Evolutionary conservation across 2,329 filamentous ascomycete species (phyloP).

Genomic region (Alternaria brassicicola): DNA sequence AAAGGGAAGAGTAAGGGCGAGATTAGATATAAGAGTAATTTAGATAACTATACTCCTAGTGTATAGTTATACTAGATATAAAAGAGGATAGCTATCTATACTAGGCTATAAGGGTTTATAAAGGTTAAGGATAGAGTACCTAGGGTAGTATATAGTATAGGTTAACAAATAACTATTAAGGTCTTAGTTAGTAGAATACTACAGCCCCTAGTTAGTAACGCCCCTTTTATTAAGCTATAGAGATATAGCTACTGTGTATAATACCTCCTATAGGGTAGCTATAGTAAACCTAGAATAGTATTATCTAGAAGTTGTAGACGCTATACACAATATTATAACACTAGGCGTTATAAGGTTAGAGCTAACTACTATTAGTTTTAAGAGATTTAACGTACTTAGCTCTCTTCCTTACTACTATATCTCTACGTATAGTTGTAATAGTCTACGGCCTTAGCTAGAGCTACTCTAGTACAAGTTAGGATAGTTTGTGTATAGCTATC

Average conservation of each 20-base stretch:
- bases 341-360: background rate
- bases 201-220: background rate
- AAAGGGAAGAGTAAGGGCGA: background rate
- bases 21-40: background rate
- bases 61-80: background rate
- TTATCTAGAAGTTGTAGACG: background rate
- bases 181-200: background rate
- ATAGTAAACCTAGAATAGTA: background rate
- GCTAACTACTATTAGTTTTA: background rate
- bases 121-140: background rate
- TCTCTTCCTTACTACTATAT: constrained; percentile 1
- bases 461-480: constrained; percentile 11
- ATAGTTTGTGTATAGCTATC: constrained; percentile 9
- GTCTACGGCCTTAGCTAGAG: background rate
- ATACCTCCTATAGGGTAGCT: background rate
- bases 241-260: background rate
- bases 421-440: background rate
- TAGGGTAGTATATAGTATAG: background rate
- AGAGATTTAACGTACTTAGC: background rate
- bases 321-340: background rate
- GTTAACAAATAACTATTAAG: background rate
- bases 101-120: background rate
- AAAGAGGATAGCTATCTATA: background rate
- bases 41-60: background rate
- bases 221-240: background rate